phyloP scores from a whole-genome alignment of 108 stramenopile genomes.

The Pseudonitzschia multistriata region DNA sequence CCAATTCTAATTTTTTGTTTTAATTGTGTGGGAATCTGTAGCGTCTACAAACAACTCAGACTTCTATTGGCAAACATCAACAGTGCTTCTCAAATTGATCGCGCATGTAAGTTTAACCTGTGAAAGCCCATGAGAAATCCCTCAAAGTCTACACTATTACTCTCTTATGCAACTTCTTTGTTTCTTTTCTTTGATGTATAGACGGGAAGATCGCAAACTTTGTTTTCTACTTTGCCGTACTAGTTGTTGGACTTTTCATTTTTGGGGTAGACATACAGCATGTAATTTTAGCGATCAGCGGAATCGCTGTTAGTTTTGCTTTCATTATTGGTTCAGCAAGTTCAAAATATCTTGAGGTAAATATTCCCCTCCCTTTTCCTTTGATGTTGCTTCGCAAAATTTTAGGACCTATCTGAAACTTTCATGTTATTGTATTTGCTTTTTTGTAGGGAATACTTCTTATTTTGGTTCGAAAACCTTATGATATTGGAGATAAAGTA shows the following conservation, averaged over 20 bases:
- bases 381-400: background rate
- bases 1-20: too few species aligned
- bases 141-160: background rate
- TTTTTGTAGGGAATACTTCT: slow-evolving; percentile 26
- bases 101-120: slow-evolving; percentile 32
- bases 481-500: slow-evolving; percentile 83
- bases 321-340: slow-evolving; percentile 70
- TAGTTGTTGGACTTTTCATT: slow-evolving; percentile 37
- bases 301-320: slow-evolving; percentile 49
- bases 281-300: slow-evolving; percentile 36
- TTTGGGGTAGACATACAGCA: slow-evolving; percentile 39
- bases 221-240: slow-evolving; percentile 47
- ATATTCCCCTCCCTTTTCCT: slow-evolving; percentile 20
- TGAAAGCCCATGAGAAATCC: background rate
- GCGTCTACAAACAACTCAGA: slow-evolving; percentile 67
- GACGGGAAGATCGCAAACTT: slow-evolving; percentile 61
- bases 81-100: slow-evolving; percentile 58
- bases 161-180: slow-evolving; percentile 26
- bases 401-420: background rate
- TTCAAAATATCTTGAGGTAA: slow-evolving; percentile 75
- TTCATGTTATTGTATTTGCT: background rate
- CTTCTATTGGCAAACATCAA: slow-evolving; percentile 63
- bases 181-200: slow-evolving; percentile 20
- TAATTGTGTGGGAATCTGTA: background rate
- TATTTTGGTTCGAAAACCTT: slow-evolving; percentile 66